These are phyloP conservation scores for Nadsonia commutata DNA, from an alignment of 1,139 yeast genomes.

Conservation along the genomic window DNA sequence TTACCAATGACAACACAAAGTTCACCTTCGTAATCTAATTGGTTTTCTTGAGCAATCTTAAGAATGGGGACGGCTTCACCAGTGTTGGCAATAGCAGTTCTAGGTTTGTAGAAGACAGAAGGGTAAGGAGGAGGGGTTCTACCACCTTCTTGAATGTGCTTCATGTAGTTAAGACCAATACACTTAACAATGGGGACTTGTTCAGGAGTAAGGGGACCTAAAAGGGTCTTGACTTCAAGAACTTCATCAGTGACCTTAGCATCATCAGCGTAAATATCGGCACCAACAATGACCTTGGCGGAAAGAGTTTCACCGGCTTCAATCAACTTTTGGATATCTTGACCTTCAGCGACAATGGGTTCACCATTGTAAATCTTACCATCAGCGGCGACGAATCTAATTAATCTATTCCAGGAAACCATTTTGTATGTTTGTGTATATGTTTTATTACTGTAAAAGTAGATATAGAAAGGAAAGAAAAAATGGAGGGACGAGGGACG, in stretches of 20 bases:
- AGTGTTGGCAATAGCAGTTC: conserved; percentile 28
- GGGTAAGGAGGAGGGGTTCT: conserved; percentile 31
- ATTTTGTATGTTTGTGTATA: not conserved
- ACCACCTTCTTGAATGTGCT: conserved; percentile 18
- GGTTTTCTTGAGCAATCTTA: conserved; percentile 26
- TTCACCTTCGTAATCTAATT: conserved; percentile 41
- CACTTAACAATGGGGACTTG: conserved; percentile 27
- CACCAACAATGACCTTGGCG: not conserved
- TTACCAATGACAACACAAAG: conserved; percentile 41
- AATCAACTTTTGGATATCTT: not conserved
- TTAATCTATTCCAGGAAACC: not conserved
- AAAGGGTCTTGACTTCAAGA: not conserved
- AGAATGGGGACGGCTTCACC: conserved; percentile 29
- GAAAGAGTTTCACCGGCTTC: not conserved
- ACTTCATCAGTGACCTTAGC: not conserved
- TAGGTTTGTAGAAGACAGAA: conserved; percentile 34
- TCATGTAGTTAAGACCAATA: conserved; percentile 22
- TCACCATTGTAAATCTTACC: conserved; percentile 23
- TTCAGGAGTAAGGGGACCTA: conserved; percentile 23
- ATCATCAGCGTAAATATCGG: not conserved
- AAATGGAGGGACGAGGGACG: no score
- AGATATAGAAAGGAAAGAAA: no score
- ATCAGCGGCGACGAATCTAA: conserved; percentile 14
- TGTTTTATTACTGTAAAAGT: no score
- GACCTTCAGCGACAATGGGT: conserved; percentile 3